Percentiles rank a stretch among this genome's conserved stretches.
phyloP scores from a whole-genome alignment of 2,329 filamentous ascomycete genomes.

The Trichophyton rubrum region DNA sequence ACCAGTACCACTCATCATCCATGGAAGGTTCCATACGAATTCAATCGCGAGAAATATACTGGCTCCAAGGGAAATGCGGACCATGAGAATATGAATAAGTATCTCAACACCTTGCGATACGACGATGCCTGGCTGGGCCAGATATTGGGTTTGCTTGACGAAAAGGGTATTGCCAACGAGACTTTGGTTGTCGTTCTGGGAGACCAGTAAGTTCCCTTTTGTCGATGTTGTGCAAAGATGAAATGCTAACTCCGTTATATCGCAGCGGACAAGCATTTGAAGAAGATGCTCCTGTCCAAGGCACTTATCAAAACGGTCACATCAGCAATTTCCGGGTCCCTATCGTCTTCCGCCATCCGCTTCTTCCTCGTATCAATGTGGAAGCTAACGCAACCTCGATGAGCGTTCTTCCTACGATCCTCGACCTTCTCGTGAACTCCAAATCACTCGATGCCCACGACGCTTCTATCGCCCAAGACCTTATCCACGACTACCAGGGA shows the following conservation, averaged over 20 bases:
- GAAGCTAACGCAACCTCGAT: conserved; percentile 31
- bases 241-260: not conserved
- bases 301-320: conserved; percentile 34
- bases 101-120: conserved; percentile 33
- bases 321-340: conserved; percentile 35
- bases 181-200: conserved; percentile 38
- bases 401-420: conserved; percentile 35
- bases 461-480: conserved; percentile 24
- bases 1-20: conserved; percentile 32
- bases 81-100: conserved; percentile 30
- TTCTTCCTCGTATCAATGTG: conserved; percentile 31
- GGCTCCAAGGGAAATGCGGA: conserved; percentile 13
- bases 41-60: conserved; percentile 20
- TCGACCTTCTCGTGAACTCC: conserved; percentile 34
- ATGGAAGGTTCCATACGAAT: conserved; percentile 27
- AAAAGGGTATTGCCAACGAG: conserved; percentile 33
- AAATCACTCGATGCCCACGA: conserved; percentile 27
- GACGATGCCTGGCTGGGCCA: conserved; percentile 30
- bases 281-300: conserved; percentile 28
- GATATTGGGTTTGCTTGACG: conserved; percentile 31
- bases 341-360: conserved; percentile 34
- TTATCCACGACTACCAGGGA: conserved; percentile 36
- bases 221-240: not conserved
- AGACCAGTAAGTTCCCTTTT: conserved; percentile 25
- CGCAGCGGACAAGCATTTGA: conserved; percentile 32